Evolutionary conservation across 2,329 filamentous ascomycete genomes (phyloP).

Genomic region (Drechslerella stenobrocha): DNA sequence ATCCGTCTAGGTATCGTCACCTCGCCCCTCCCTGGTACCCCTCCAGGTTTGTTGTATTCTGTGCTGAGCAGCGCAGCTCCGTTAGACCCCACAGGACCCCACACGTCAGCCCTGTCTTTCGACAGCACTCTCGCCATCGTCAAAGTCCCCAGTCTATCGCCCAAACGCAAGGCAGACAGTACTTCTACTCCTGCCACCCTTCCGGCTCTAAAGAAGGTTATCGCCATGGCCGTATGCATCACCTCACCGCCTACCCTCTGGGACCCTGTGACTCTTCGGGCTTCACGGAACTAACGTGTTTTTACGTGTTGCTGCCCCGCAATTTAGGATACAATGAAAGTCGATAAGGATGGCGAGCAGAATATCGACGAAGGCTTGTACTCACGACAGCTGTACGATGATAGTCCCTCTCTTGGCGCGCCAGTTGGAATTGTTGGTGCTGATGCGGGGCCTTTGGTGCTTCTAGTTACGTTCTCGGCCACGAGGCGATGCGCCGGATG

Average conservation of each 20-base stretch:
- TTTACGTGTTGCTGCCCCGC: constrained; percentile 38
- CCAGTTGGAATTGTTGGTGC: constrained; percentile 2
- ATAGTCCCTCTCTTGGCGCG: constrained; percentile 52
- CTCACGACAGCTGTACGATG: constrained; percentile 72
- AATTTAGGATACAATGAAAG: constrained; percentile 47
- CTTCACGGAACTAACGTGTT: constrained; percentile 42
- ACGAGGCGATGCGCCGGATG: constrained; percentile 97
- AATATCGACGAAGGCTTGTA: constrained; percentile 72
- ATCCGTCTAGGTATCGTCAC: neutral
- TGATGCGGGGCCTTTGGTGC: constrained; percentile 14
- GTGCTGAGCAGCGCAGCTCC: neutral
- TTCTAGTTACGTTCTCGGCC: constrained; percentile 68
- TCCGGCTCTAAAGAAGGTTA: constrained; percentile 45
- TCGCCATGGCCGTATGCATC: constrained; percentile 41
- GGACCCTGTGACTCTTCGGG: constrained; percentile 2
- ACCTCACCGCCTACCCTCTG: neutral
- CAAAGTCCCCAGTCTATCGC: constrained; percentile 41
- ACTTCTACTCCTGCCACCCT: constrained; percentile 46
- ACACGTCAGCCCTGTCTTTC: constrained; percentile 3
- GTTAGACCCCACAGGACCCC: constrained; percentile 13
- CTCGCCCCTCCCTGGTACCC: neutral
- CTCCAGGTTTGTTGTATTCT: neutral
- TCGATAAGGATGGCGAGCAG: constrained; percentile 40
- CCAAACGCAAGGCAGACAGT: constrained; percentile 46
- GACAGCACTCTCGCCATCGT: constrained; percentile 6